A percentile compares a stretch with the other conserved stretches of the same genome.
These are phyloP conservation scores for Jaminaea rosea DNA, from an alignment of 1,284 basidiomycete genomes.

Conservation along the genomic window DNA sequence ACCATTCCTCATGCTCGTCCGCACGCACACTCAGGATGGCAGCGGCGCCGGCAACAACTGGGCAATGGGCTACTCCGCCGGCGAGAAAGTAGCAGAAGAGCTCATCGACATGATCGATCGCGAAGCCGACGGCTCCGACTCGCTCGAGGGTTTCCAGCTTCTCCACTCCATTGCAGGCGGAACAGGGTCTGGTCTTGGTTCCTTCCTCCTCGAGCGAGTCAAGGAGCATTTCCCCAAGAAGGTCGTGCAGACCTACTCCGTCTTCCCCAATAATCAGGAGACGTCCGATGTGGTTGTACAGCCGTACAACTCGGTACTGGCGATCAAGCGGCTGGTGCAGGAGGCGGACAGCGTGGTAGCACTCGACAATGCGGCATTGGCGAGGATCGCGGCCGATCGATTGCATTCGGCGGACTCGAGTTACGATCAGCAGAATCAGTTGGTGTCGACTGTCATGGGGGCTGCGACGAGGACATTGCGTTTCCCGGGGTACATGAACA, in stretches of 20 bases:
- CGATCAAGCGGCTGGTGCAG: slow-evolving; percentile 85
- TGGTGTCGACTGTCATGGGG: slow-evolving; percentile 50
- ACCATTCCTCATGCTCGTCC: no score
- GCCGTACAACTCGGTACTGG: slow-evolving; percentile 91
- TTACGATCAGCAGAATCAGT: slow-evolving; percentile 58
- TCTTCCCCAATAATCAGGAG: slow-evolving; percentile 70
- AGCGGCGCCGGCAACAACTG: slow-evolving; percentile 98
- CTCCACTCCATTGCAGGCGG: slow-evolving; percentile 98
- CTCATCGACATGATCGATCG: slow-evolving; percentile 99
- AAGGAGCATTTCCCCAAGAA: slow-evolving; percentile 99
- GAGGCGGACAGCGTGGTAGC: slow-evolving; percentile 97
- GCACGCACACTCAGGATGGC: no score
- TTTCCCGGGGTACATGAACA: slow-evolving; percentile 99
- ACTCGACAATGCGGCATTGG: slow-evolving; percentile 87
- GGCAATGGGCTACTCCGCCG: slow-evolving; percentile 77
- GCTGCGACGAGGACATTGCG: slow-evolving; percentile 93
- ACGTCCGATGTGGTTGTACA: slow-evolving; percentile 59
- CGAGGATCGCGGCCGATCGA: slow-evolving; percentile 82
- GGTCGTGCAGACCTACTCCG: slow-evolving; percentile 96
- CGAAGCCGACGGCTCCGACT: slow-evolving; percentile 96
- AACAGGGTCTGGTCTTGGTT: slow-evolving; percentile 94
- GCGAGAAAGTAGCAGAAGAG: slow-evolving; percentile 88
- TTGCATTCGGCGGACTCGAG: slow-evolving; percentile 81
- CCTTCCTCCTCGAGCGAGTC: slow-evolving; percentile 86
- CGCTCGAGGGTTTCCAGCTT: slow-evolving; percentile 95